Conservation (phyloP, 176 grass and related monocot species). For the Oryza brachyantha region DNA sequence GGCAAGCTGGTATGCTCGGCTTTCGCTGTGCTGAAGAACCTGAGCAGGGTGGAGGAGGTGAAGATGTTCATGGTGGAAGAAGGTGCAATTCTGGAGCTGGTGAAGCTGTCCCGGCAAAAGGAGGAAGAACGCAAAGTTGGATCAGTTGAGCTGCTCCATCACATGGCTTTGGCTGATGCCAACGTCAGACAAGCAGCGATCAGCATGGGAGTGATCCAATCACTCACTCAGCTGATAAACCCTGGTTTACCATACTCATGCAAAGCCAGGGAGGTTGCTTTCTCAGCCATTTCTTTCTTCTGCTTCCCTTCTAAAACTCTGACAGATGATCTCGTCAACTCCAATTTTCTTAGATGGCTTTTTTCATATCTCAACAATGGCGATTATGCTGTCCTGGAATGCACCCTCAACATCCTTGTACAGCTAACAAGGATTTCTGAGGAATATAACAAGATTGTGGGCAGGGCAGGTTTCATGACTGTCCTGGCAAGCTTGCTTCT, state of each 20-base stretch:
- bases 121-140: conserved; percentile 35
- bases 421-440: conserved; percentile 30
- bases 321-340: conserved; percentile 15
- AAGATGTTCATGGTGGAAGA: conserved; percentile 46
- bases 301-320: conserved; percentile 17
- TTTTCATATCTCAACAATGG: conserved; percentile 43
- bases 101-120: conserved; percentile 31
- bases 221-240: conserved; percentile 39
- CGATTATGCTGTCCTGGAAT: conserved; percentile 39
- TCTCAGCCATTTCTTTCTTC: conserved; percentile 19
- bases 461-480: conserved; percentile 31
- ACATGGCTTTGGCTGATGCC: conserved; percentile 28
- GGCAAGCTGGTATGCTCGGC: conserved; percentile 30
- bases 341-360: conserved; percentile 20
- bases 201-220: conserved; percentile 21
- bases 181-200: conserved; percentile 13
- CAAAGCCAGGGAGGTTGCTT: conserved; percentile 51
- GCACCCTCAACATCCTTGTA: conserved; percentile 24
- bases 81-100: conserved; percentile 23
- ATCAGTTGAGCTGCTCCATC: conserved; percentile 28
- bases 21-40: conserved; percentile 37
- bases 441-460: conserved; percentile 27
- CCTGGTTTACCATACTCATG: conserved; percentile 19
- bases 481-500: conserved; percentile 23
- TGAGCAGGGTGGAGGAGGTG: conserved; percentile 43